Evolutionary conservation across 2,329 filamentous ascomycete species (phyloP).

Genomic region (Dactylellina leptospora): DNA sequence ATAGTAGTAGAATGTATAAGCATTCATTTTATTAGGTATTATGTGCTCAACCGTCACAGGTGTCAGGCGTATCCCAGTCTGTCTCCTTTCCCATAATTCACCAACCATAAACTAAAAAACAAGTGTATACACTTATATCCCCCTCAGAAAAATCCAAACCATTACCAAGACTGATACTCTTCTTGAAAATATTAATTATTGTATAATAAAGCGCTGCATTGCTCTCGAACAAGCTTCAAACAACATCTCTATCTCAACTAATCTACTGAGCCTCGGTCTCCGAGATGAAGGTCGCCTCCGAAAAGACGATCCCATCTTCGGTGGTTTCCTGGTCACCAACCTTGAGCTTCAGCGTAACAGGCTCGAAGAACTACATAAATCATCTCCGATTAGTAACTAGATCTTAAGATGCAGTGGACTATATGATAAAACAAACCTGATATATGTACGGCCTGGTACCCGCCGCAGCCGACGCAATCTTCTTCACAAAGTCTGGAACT

Average conservation of each 20-base stretch:
- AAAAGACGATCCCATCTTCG: slow-evolving; percentile 78
- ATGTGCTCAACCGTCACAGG: slow-evolving; percentile 16
- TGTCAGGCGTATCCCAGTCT: slow-evolving; percentile 25
- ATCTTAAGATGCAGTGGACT: neutral
- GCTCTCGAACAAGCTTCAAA: neutral
- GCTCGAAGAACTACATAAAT: slow-evolving; percentile 72
- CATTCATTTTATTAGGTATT: slow-evolving; percentile 42
- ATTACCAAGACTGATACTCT: too few species aligned
- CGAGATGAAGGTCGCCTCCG: slow-evolving; percentile 94
- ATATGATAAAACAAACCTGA: slow-evolving; percentile 70
- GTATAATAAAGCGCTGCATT: neutral
- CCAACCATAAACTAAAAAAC: slow-evolving; percentile 1
- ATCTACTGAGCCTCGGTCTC: neutral
- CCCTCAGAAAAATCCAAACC: too few species aligned
- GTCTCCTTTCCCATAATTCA: slow-evolving; percentile 15
- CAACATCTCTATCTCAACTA: neutral
- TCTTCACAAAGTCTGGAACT: slow-evolving; percentile 94
- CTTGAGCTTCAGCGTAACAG: slow-evolving; percentile 80
- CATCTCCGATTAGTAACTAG: neutral
- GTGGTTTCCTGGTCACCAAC: slow-evolving; percentile 79
- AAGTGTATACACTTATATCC: too few species aligned
- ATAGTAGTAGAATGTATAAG: neutral
- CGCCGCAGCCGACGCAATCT: slow-evolving; percentile 83
- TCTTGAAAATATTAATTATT: too few species aligned
- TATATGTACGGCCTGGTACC: slow-evolving; percentile 98